These are phyloP conservation scores for Thelephora terrestris DNA, from an alignment of 1,284 basidiomycete genomes.

Conservation along the genomic window DNA sequence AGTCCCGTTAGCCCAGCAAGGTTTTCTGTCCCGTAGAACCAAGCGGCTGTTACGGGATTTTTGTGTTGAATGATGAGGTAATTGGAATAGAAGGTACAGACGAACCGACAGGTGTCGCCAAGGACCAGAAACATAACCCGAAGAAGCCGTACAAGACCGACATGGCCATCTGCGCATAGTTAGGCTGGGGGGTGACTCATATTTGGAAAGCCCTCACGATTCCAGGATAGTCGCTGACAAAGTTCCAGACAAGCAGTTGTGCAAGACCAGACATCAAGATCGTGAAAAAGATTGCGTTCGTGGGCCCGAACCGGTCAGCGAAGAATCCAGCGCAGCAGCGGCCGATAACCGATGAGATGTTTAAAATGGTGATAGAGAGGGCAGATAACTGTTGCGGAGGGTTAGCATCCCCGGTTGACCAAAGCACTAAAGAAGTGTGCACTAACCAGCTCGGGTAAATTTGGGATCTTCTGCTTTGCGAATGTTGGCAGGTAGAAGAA, in stretches of 20 bases:
- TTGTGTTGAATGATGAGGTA: not conserved
- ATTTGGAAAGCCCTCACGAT: constrained; percentile 12
- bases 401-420: not conserved
- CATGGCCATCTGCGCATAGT: constrained; percentile 13
- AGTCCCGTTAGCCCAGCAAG: constrained; percentile 19
- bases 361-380: constrained; percentile 16
- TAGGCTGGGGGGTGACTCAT: not conserved
- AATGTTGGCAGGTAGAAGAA: constrained; percentile 19
- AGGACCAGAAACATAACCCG: constrained; percentile 19
- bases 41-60: constrained; percentile 6
- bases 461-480: constrained; percentile 13
- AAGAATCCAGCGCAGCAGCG: constrained; percentile 16
- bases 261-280: constrained; percentile 17
- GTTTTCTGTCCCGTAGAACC: constrained; percentile 15
- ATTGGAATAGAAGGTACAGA: not conserved
- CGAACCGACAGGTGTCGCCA: constrained; percentile 14
- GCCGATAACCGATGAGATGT: constrained; percentile 15
- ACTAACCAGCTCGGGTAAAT: constrained; percentile 12
- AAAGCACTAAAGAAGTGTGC: not conserved
- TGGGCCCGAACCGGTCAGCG: constrained; percentile 17
- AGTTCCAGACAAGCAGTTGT: constrained; percentile 18
- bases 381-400: constrained; percentile 9
- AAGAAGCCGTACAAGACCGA: constrained; percentile 19
- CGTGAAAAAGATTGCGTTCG: constrained; percentile 15
- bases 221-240: constrained; percentile 16